Evolutionary conservation across 441 rosid genomes (phyloP).

Genomic region (Brassica hybrid): DNA sequence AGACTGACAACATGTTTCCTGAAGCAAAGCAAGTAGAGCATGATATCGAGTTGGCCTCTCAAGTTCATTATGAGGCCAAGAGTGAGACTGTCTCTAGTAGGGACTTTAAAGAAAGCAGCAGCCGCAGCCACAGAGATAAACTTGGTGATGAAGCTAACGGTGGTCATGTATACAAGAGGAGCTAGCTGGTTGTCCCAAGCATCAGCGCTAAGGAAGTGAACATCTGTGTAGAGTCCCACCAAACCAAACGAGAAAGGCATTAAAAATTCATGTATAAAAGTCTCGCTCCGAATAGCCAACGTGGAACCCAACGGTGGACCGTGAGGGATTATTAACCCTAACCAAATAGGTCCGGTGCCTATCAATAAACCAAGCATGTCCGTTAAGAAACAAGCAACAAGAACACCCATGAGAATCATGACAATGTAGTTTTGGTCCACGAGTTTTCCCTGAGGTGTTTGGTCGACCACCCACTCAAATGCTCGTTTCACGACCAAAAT

Average conservation of each 20-base stretch:
- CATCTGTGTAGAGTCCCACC: slow-evolving; percentile 59
- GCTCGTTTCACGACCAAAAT: slow-evolving; percentile 37
- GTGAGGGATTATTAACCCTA: slow-evolving; percentile 66
- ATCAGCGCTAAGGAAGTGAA: slow-evolving; percentile 38
- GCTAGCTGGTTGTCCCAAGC: slow-evolving; percentile 50
- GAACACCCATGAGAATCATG: slow-evolving; percentile 50
- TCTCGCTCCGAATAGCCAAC: slow-evolving; percentile 58
- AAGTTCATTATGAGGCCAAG: slow-evolving; percentile 66
- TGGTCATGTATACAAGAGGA: slow-evolving; percentile 50
- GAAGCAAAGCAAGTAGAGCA: slow-evolving; percentile 58
- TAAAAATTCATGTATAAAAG: slow-evolving; percentile 54
- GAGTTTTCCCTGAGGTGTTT: slow-evolving; percentile 59
- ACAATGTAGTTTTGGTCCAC: slow-evolving; percentile 54
- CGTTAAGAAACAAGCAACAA: slow-evolving; percentile 52
- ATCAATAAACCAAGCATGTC: slow-evolving; percentile 68
- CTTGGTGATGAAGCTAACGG: slow-evolving; percentile 50
- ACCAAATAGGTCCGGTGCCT: slow-evolving; percentile 59
- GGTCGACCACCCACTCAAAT: slow-evolving; percentile 52
- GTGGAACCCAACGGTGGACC: slow-evolving; percentile 71
- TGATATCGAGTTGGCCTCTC: slow-evolving; percentile 69
- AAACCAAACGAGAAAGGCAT: slow-evolving; percentile 66
- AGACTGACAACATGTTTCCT: slow-evolving; percentile 51
- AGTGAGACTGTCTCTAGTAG: slow-evolving; percentile 61
- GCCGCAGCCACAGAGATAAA: slow-evolving; percentile 35
- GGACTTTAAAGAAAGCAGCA: slow-evolving; percentile 47